These are phyloP conservation scores for Monosporascus cannonballus DNA, from an alignment of 2,329 filamentous ascomycete genomes.

Conservation along the genomic window DNA sequence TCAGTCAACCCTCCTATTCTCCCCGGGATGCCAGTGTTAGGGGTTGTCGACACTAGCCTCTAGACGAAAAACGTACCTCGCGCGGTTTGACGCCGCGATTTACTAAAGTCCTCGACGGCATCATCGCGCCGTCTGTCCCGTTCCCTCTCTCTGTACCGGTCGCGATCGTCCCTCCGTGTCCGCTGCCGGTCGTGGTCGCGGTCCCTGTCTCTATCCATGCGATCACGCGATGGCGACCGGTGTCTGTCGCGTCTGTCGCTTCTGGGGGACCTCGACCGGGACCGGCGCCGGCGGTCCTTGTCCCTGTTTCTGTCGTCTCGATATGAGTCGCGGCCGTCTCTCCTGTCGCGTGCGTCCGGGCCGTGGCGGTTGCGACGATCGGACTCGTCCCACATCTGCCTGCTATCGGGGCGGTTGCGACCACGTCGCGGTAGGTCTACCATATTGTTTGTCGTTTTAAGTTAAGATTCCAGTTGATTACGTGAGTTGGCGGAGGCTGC, in stretches of 20 bases:
- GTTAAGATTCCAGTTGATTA: not conserved
- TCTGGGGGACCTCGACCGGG: slow-evolving; percentile 18
- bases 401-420: slow-evolving; percentile 45
- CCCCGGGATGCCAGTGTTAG: not conserved
- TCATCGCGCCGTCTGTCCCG: slow-evolving; percentile 16
- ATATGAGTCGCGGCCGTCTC: slow-evolving; percentile 23
- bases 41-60: not conserved
- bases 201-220: slow-evolving; percentile 29
- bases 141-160: slow-evolving; percentile 25
- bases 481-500: slow-evolving; percentile 1
- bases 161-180: slow-evolving; percentile 28
- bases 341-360: slow-evolving; percentile 18
- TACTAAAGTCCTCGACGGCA: slow-evolving; percentile 8
- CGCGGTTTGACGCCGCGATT: slow-evolving; percentile 7
- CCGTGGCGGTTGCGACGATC: slow-evolving; percentile 32
- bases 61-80: slow-evolving; percentile 11
- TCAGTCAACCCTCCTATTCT: slow-evolving; percentile 3
- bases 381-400: slow-evolving; percentile 55
- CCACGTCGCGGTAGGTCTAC: slow-evolving; percentile 42
- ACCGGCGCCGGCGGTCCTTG: slow-evolving; percentile 21
- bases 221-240: slow-evolving; percentile 29
- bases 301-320: slow-evolving; percentile 21
- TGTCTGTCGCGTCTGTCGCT: slow-evolving; percentile 25
- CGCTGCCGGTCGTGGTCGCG: slow-evolving; percentile 31
- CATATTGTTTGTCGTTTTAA: slow-evolving; percentile 29